phyloP scores from a whole-genome alignment of 352 stramenopile genomes.

The Thraustochytrium sp. region DNA sequence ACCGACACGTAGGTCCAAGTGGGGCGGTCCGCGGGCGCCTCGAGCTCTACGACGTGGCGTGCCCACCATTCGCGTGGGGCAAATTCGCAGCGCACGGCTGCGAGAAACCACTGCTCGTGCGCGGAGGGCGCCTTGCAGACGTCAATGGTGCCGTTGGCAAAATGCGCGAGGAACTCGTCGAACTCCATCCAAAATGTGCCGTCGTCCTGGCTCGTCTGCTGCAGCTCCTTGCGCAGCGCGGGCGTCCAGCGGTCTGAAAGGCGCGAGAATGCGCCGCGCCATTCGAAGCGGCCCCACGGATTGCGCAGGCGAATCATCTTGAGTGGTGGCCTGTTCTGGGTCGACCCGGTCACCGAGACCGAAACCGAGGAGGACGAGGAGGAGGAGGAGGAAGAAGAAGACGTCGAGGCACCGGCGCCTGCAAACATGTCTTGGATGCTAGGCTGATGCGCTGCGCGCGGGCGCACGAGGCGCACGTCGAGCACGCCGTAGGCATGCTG shows the following conservation, averaged over 20 bases:
- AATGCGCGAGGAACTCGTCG: slow-evolving; percentile 27
- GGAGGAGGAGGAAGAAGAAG: background rate
- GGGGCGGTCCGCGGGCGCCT: background rate
- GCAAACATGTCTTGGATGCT: background rate
- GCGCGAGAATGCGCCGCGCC: slow-evolving; percentile 56
- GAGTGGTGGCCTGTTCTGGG: background rate
- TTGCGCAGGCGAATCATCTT: slow-evolving; percentile 50
- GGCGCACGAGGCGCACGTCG: slow-evolving; percentile 49
- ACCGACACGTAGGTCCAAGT: slow-evolving; percentile 6
- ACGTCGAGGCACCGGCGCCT: background rate
- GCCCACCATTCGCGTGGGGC: background rate
- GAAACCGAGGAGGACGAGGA: background rate
- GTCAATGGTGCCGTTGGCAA: background rate
- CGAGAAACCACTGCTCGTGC: background rate
- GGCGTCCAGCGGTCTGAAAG: slow-evolving; percentile 58
- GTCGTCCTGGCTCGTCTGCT: slow-evolving; percentile 55
- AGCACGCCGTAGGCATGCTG: slow-evolving; percentile 59
- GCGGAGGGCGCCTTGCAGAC: background rate
- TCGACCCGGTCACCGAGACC: background rate
- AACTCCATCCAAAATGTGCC: slow-evolving; percentile 63
- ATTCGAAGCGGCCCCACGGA: slow-evolving; percentile 59
- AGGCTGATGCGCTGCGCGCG: slow-evolving; percentile 47
- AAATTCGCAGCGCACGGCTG: background rate
- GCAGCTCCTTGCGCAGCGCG: slow-evolving; percentile 54
- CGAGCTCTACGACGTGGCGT: slow-evolving; percentile 2